Evolutionary conservation across 2,329 filamentous ascomycete species (phyloP), one percentile per base, ranked within the genome.

Genomic region (Ceratocystis destructans): DNA sequence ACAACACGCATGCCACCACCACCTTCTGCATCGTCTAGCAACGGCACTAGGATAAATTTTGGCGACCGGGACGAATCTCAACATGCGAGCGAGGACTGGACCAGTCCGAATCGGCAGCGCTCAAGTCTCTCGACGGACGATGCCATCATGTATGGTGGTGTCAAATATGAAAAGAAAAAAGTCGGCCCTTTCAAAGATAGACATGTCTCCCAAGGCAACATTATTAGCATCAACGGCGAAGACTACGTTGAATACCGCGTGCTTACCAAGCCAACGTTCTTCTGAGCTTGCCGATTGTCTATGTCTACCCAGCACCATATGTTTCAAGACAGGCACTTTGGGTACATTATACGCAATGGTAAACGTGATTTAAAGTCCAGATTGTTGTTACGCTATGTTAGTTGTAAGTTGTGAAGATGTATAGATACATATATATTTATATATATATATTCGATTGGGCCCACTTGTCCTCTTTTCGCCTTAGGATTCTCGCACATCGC

Each of bases 181-280:
- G 83, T 74, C 3, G 84, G 84, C 0, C 83, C 83, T 0, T 86
- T 87, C 68, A 77, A 79, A 69, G 84, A 83, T 28, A 85, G 85
- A 72, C 79, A 86, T n/a, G 83, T 85, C 37, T 84, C 82, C 61
- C 79, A 83, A 68, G 82, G 83, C 4, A 80, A 79, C 8, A 83
- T 87, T 25, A 79, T 87, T 70, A 85, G 76, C 61, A 87, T 87
- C 68, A 83, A 87, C 68, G 84, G 83, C 25, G 84, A 87, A 71
- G 84, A 87, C 69, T 87, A 84, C 68, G 83, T 87, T 44, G 84
- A 87, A 72, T 87, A 87, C 69, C 79, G 84, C 1, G 82, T 87
- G 1, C 78, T 87, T 31, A 85, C 82, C 0, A 86, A 85, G 74
- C 83, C 83, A 0, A 80, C 78, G 0, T 86, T 86, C 71, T 86